Evolutionary conservation across 1,284 basidiomycete genomes (phyloP), one percentile per base, ranked within the genome.

Genomic region (Sporisorium sorghi): DNA sequence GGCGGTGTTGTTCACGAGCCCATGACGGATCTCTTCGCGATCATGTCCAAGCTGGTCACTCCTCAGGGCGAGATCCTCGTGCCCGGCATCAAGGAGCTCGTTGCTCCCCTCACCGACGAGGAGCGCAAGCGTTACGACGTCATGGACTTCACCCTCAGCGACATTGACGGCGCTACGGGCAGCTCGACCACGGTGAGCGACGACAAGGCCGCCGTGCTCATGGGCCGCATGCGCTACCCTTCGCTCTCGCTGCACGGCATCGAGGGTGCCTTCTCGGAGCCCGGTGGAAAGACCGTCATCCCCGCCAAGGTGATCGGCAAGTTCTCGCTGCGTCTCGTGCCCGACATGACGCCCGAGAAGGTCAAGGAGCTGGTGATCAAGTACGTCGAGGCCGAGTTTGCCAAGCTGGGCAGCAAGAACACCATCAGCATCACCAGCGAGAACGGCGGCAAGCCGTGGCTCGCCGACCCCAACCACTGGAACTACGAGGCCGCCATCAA

Each of bases 201-300:
- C 11, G 91, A 96, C 85, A 95, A 94, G 85, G 89, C 91, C 32
- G 87, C 88, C n/a, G 91, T 93, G 5, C 87, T 97, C 50, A 97
- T 96, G 93, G 92, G 90, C 35, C 90, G 93, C 76, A 80, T 83
- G 81, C 72, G 86, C 51, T 89, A 90, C 85, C 93, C 94, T 1
- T 92, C 91, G 68, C 88, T 99, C 65, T 96, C 93, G 4, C 86
- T 99, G 17, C 96, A 99, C 85, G 97, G 96, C 26, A 96, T 99
- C 81, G 94, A 98, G 86, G 96, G 97, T 59, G 97, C 95, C 5
- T 98, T 98, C 88, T 92, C 90, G 12, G 78, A 78, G 44, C 69
- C 84, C 0, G 86, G 85, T 47, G 80, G 89, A 47, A 97, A 97
- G 89, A 99, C 96, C 0, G 97, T 99, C 83, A 99, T 99, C 66